Conservation (phyloP, 495 filamentous ascomycete species). For the Aspergillus incahuasiensis region DNA sequence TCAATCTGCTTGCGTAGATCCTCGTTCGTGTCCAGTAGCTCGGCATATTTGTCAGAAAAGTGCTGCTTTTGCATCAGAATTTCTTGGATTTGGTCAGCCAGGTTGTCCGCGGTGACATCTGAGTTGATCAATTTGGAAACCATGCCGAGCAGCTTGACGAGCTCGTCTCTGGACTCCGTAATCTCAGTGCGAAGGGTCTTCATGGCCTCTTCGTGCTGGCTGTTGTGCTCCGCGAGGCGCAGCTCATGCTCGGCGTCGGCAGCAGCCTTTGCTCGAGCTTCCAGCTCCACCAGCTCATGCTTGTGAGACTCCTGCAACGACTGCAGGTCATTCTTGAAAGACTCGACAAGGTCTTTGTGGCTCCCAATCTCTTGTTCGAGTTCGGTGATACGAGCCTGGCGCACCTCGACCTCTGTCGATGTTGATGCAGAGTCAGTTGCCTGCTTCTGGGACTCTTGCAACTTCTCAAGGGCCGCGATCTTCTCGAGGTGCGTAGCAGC, state of each 20-base stretch:
- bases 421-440: slow-evolving; percentile 41
- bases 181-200: slow-evolving; percentile 64
- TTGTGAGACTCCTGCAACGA: slow-evolving; percentile 51
- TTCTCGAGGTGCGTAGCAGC: slow-evolving; percentile 58
- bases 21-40: slow-evolving; percentile 39
- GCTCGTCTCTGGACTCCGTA: slow-evolving; percentile 61
- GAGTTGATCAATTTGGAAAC: slow-evolving; percentile 48
- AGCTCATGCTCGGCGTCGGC: slow-evolving; percentile 44
- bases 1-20: slow-evolving; percentile 53
- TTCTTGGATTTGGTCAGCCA: slow-evolving; percentile 46
- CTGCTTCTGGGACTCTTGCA: slow-evolving; percentile 57
- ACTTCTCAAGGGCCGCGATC: slow-evolving; percentile 61
- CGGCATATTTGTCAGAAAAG: slow-evolving; percentile 43
- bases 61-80: slow-evolving; percentile 41
- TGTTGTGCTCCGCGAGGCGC: slow-evolving; percentile 41
- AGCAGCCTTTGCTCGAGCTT: slow-evolving; percentile 33
- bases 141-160: slow-evolving; percentile 54
- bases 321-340: slow-evolving; percentile 50
- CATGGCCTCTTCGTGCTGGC: slow-evolving; percentile 57
- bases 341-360: slow-evolving; percentile 50
- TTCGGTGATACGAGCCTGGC: slow-evolving; percentile 50
- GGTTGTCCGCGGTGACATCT: slow-evolving; percentile 42
- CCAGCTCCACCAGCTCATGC: slow-evolving; percentile 47
- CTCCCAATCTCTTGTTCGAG: slow-evolving; percentile 54
- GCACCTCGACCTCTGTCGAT: slow-evolving; percentile 40